Evolutionary conservation across 2,329 filamentous ascomycete genomes (phyloP).

Genomic region (Neurospora crassa): DNA sequence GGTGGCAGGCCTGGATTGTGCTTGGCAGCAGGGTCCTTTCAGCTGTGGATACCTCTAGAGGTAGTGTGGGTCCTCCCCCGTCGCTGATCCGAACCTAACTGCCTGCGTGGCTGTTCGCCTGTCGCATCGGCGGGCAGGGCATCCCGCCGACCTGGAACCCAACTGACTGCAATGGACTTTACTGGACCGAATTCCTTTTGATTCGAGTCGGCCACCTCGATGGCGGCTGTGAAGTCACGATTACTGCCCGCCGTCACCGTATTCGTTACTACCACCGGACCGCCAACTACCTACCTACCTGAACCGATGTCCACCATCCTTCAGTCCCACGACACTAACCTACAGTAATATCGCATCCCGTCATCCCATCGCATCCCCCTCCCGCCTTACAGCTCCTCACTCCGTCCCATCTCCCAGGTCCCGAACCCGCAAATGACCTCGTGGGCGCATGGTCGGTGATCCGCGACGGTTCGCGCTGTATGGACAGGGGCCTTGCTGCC

Average conservation of each 20-base stretch:
- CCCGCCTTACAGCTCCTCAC: not conserved
- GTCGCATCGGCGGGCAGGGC: not conserved
- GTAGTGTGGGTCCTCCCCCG: not conserved
- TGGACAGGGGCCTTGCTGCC: constrained; percentile 11
- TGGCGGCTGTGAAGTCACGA: not conserved
- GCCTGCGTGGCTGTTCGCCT: not conserved
- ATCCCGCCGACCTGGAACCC: not conserved
- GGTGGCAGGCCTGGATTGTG: not conserved
- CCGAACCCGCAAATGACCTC: constrained; percentile 6
- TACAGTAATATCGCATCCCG: not conserved
- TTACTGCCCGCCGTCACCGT: not conserved
- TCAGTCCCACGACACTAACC: not conserved
- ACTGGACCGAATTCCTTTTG: not conserved
- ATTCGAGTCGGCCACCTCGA: not conserved
- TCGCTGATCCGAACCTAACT: not conserved
- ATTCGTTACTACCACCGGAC: not conserved
- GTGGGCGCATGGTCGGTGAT: constrained; percentile 9
- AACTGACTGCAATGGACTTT: not conserved
- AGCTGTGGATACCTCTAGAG: not conserved
- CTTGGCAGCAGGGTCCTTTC: not conserved
- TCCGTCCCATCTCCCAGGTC: constrained; percentile 2
- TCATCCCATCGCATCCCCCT: not conserved
- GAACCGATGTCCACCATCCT: not conserved
- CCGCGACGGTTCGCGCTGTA: constrained; percentile 4
- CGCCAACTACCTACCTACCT: not conserved